Percentiles rank a stretch among this genome's conserved stretches.
These are phyloP conservation scores for Fistulina hepatica DNA, from an alignment of 1,284 basidiomycete species.

Conservation along the genomic window DNA sequence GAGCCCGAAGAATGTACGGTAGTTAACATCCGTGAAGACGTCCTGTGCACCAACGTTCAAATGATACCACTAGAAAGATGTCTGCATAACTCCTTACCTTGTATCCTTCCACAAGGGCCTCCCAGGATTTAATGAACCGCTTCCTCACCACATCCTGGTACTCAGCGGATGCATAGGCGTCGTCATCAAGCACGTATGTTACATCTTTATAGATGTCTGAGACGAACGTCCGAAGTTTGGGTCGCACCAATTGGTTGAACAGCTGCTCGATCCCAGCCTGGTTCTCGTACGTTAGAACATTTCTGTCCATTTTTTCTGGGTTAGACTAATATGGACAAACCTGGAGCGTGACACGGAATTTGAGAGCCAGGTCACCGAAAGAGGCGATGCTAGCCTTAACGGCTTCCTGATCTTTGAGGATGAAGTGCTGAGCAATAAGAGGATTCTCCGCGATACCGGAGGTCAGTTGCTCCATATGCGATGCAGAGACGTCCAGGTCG, in stretches of 20 bases:
- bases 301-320: conserved; percentile 8
- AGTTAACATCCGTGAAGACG: conserved; percentile 80
- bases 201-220: conserved; percentile 85
- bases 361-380: conserved; percentile 44
- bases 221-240: conserved; percentile 74
- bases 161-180: conserved; percentile 73
- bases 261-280: conserved; percentile 85
- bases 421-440: conserved; percentile 59
- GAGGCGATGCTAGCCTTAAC: conserved; percentile 37
- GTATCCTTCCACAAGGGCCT: conserved; percentile 73
- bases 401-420: conserved; percentile 42
- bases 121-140: conserved; percentile 83
- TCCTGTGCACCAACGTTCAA: conserved; percentile 37
- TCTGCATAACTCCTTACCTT: conserved; percentile 38
- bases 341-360: conserved; percentile 61
- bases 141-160: conserved; percentile 80
- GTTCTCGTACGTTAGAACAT: conserved; percentile 7
- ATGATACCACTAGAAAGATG: neutral
- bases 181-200: conserved; percentile 84
- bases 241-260: conserved; percentile 86
- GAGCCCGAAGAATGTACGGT: conserved; percentile 74
- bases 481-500: conserved; percentile 79
- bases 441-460: conserved; percentile 55
- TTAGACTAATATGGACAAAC: conserved; percentile 30
- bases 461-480: conserved; percentile 74